A percentile compares a stretch with the other conserved stretches of the same genome.
These are phyloP conservation scores for Panaeolus papilionaceus DNA, from an alignment of 768 basidiomycete species.

Conservation along the genomic window DNA sequence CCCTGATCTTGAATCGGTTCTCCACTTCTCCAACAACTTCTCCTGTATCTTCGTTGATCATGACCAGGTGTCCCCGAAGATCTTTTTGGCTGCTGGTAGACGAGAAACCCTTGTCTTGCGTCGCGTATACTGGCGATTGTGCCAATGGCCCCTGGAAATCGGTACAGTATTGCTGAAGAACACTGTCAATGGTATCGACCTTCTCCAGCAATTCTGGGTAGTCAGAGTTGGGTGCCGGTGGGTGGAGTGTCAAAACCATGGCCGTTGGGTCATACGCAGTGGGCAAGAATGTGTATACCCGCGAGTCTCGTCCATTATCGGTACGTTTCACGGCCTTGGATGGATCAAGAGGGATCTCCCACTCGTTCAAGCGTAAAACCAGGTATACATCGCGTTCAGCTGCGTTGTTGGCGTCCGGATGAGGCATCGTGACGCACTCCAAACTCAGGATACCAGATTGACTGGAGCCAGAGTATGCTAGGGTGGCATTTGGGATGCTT, in stretches of 20 bases:
- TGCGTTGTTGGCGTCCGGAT: constrained; percentile 36
- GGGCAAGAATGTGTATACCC: constrained; percentile 52
- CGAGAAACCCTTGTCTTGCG: constrained; percentile 25
- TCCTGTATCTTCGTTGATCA: constrained; percentile 75
- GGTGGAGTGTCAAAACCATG: constrained; percentile 42
- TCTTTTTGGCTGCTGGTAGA: constrained; percentile 37
- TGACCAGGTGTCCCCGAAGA: constrained; percentile 64
- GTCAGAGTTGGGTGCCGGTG: constrained; percentile 28
- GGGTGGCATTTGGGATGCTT: constrained; percentile 52
- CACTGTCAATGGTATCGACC: constrained; percentile 67
- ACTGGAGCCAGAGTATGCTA: constrained; percentile 38
- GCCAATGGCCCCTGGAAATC: constrained; percentile 41
- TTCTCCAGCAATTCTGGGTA: constrained; percentile 54
- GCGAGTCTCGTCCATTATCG: constrained; percentile 36
- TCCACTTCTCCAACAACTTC: constrained; percentile 76
- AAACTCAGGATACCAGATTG: constrained; percentile 56
- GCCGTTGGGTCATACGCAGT: constrained; percentile 44
- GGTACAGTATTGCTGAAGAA: constrained; percentile 66
- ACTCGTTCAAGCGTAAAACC: constrained; percentile 59
- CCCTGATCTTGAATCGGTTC: constrained; percentile 57
- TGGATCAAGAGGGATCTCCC: constrained; percentile 70
- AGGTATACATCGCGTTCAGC: constrained; percentile 67
- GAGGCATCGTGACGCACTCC: constrained; percentile 64
- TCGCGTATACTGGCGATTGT: constrained; percentile 23
- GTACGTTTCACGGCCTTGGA: constrained; percentile 48